Evolutionary conservation across 495 filamentous ascomycete species (phyloP), one percentile per base, ranked within the genome.

Genomic region (Bathelium albidoporum): DNA sequence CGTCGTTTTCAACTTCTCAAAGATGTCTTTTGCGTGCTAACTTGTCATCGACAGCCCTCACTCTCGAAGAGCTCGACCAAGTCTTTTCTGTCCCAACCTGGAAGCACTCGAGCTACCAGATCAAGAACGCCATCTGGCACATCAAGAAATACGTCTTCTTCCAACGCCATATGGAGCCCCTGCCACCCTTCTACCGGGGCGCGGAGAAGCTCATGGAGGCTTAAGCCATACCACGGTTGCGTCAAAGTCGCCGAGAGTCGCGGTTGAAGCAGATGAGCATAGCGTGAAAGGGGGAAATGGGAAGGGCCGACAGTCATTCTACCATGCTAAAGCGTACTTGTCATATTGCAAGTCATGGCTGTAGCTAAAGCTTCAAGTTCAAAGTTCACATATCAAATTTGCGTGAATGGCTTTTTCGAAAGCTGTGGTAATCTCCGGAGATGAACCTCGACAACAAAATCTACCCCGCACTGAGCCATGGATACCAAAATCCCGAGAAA

Each of bases 31-130:
- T n/a, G n/a, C n/a, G n/a, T n/a, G n/a, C n/a, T n/a, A n/a, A n/a
- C n/a, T n/a, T n/a, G n/a, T n/a, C n/a, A n/a, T n/a, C 83, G 2
- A 88, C 89, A 3, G 89, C 93, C 71, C 88, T 85, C 1, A 89
- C 87, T 70, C 89, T 89, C 1, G 73, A 91, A 55, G 66, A 73
- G 44, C 64, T 74, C 9, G 72, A 74, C 59, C 59, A 67, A 44
- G 67, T 74, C 20, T 74, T 74, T 45, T 49, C 29, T 12, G 59
- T 68, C 18, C 64, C 68, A 1, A 71, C 67, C 12, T 32, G 61
- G 14, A 66, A 68, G 34, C 65, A 67, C 41, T 49, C 58, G 20
- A 32, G 26, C 20, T 65, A 71, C 58, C 63, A 64, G 14, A 34
- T 69, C 31, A 60, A 39, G 20, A 62, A 71, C 43, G 32, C 63